Conservation (phyloP, 306 rosid genomes). For the Inga oerstediana region DNA sequence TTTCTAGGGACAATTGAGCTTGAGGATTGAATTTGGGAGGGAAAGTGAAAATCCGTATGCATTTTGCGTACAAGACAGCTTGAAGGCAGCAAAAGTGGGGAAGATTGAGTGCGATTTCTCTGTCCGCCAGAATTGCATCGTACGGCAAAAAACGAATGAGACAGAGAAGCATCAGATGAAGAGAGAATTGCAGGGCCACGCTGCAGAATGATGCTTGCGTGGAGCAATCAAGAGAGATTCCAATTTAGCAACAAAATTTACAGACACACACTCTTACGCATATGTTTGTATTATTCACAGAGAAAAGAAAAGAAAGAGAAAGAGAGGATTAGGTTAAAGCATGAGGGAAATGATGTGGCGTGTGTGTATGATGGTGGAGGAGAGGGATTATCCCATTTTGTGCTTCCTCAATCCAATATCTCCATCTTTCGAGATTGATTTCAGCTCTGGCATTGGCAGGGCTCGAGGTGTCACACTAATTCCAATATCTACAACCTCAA, state of each 20-base stretch:
- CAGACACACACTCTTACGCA: neutral
- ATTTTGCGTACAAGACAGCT: neutral
- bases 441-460: slow-evolving; percentile 45
- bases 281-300: slow-evolving; percentile 8
- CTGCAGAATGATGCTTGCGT: slow-evolving; percentile 61
- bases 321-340: slow-evolving; percentile 30
- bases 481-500: neutral
- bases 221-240: slow-evolving; percentile 69
- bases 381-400: neutral
- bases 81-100: slow-evolving; percentile 8
- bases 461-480: slow-evolving; percentile 58
- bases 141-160: slow-evolving; percentile 45
- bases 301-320: neutral
- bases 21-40: neutral
- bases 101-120: slow-evolving; percentile 25
- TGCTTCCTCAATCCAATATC: slow-evolving; percentile 34
- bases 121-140: slow-evolving; percentile 33
- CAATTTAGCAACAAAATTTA: slow-evolving; percentile 19
- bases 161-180: slow-evolving; percentile 22
- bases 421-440: slow-evolving; percentile 62
- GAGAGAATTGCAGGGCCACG: slow-evolving; percentile 36
- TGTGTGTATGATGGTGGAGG: slow-evolving; percentile 33
- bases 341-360: slow-evolving; percentile 58
- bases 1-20: neutral
- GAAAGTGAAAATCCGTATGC: neutral